Base-by-base conservation (phyloP, 352 stramenopile genomes). In the Globisporangium spinosum region DNA sequence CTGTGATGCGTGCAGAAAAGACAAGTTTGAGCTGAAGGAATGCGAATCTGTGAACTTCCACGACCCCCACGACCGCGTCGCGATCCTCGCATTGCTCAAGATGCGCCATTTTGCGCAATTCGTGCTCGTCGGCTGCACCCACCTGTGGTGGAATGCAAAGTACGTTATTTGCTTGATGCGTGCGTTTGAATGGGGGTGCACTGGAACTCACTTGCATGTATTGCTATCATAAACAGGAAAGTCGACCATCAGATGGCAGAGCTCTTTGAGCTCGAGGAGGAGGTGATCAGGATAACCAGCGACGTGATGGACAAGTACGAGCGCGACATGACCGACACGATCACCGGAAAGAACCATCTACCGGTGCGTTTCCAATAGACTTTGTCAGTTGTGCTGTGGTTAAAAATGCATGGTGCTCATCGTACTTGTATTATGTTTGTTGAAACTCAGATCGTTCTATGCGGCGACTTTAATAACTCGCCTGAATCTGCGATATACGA, bases 61-160 rank as follows among this genome's bases (percentile, higher is more conserved):
- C 67, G 88, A 96, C 70, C 75, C 87, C 25, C 88, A 96, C 59
- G 88, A 96, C 69, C 84, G 88, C 53, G 87, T 96, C 3, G 88
- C 88, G n/a, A 77, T 96, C 54, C 78, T 96, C 55, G 86, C 87
- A 53, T 66, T 96, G 68, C 78, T 96, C 51, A 90, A 93, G 75
- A 87, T 93, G 82, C 83, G 84, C 20, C 77, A 91, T 58, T 92
- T 91, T 72, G 80, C 85, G 54, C 80, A 96, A 64, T 91, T 85
- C 22, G 82, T 96, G 47, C 69, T 96, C 23, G 76, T 96, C 13
- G 88, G 85, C 9, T 93, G 85, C 70, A 96, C 88, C 5, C 88
- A 96, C 49, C 62, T 96, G 27, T 96, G 87, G 85, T 96, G 88
- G 88, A 96, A 96, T 60, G 78, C 83, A 15, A 93, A 94, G 85